Conservation (phyloP, 1,139 yeast species). For the Candida sp. region DNA sequence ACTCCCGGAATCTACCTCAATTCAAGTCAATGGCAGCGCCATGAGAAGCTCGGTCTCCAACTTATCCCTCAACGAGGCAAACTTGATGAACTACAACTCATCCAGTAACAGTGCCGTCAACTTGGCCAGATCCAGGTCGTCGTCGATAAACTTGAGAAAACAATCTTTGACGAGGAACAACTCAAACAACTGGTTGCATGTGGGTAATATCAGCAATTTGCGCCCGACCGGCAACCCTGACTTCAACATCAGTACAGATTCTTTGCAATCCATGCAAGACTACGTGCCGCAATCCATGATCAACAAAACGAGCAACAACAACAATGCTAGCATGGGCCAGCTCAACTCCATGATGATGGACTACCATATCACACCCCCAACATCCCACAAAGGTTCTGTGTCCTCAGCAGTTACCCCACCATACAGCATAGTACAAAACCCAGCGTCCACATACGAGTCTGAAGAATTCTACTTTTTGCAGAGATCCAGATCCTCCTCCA, state of each 20-base stretch:
- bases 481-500: constrained; percentile 31
- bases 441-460: constrained; percentile 13
- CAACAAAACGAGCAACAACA: constrained; percentile 21
- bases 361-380: constrained; percentile 46
- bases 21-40: constrained; percentile 19
- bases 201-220: constrained; percentile 45
- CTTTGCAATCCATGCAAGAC: constrained; percentile 50
- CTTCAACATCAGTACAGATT: constrained; percentile 42
- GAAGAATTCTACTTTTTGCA: constrained; percentile 12
- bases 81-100: constrained; percentile 33
- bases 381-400: constrained; percentile 38
- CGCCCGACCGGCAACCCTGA: constrained; percentile 25
- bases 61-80: constrained; percentile 45
- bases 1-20: constrained; percentile 34
- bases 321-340: constrained; percentile 13
- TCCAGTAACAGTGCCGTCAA: constrained; percentile 5
- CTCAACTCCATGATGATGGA: constrained; percentile 45
- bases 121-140: constrained; percentile 25
- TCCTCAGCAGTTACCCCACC: constrained; percentile 21
- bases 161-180: constrained; percentile 51
- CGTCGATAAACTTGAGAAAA: constrained; percentile 40
- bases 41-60: constrained; percentile 43
- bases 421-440: constrained; percentile 2
- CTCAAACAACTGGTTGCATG: constrained; percentile 51
- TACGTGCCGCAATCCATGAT: constrained; percentile 47